Evolutionary conservation across 805 yeast genomes (phyloP).

Genomic region (Hanseniaspora occidentalis): DNA sequence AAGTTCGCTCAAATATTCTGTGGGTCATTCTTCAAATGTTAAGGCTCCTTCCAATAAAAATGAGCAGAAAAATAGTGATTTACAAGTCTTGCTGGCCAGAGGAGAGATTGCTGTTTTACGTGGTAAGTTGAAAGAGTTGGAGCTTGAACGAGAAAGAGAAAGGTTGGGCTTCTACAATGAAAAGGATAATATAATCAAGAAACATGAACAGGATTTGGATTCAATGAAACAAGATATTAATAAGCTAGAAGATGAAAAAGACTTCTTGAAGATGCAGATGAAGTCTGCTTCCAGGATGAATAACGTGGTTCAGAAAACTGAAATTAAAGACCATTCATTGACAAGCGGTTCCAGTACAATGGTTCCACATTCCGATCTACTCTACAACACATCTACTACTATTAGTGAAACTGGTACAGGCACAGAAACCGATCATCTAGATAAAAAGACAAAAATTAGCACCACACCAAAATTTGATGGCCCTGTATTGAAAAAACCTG

Average conservation of each 20-base stretch:
- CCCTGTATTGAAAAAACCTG: not conserved
- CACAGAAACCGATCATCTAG: not conserved
- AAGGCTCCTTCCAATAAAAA: not conserved
- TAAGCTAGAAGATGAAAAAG: conserved; percentile 40
- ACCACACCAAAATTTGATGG: not conserved
- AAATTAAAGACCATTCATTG: not conserved
- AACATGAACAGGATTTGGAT: conserved; percentile 26
- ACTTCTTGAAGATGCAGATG: conserved; percentile 27
- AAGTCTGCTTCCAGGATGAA: conserved; percentile 2
- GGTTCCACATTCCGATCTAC: not conserved
- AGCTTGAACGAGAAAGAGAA: conserved; percentile 30
- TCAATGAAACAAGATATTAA: conserved; percentile 30
- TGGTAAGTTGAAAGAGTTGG: conserved; percentile 42
- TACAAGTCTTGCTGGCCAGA: conserved; percentile 37
- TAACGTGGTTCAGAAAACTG: not conserved
- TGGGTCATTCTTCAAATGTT: not conserved
- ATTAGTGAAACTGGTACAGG: not conserved
- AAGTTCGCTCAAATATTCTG: no score
- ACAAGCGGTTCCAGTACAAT: not conserved
- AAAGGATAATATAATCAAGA: conserved; percentile 15
- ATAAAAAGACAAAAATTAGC: not conserved
- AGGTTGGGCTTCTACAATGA: conserved; percentile 18
- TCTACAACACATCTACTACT: no score
- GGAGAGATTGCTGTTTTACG: conserved; percentile 79
- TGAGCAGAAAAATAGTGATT: not conserved